phyloP scores from a whole-genome alignment of 2,329 filamentous ascomycete genomes.

The Beauveria sp. region DNA sequence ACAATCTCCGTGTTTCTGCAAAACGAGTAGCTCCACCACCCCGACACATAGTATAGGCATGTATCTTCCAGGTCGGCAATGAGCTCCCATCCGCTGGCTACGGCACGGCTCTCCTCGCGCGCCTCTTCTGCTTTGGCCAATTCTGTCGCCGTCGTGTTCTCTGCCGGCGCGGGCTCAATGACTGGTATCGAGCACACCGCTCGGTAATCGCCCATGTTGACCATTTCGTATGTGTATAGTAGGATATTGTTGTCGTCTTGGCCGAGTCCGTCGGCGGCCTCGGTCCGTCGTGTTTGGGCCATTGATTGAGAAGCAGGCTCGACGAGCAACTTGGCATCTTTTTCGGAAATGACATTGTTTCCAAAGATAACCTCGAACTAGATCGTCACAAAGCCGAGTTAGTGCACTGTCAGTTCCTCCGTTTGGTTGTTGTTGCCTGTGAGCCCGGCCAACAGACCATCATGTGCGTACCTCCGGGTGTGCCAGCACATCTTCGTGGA shows the following conservation, averaged over 20 bases:
- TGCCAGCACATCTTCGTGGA: conserved; percentile 80
- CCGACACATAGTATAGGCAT: conserved; percentile 74
- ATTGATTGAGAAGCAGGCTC: conserved; percentile 32
- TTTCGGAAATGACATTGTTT: conserved; percentile 62
- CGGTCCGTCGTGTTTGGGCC: conserved; percentile 33
- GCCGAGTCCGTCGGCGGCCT: conserved; percentile 16
- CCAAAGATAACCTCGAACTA: conserved; percentile 78
- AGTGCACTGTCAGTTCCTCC: neutral
- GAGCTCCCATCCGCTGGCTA: conserved; percentile 71
- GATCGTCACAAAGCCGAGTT: neutral
- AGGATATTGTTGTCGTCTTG: conserved; percentile 23
- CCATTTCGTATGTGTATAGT: conserved; percentile 58
- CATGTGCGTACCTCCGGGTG: conserved; percentile 64
- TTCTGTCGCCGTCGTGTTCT: conserved; percentile 60
- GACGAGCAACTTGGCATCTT: conserved; percentile 57
- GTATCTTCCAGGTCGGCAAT: conserved; percentile 70
- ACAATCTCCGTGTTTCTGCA: conserved; percentile 83
- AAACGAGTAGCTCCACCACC: conserved; percentile 96
- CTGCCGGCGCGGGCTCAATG: conserved; percentile 48
- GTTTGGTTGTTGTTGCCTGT: neutral
- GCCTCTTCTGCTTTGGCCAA: conserved; percentile 67
- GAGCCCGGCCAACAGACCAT: neutral
- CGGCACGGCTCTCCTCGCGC: conserved; percentile 70
- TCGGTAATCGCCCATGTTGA: conserved; percentile 60
- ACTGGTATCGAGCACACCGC: conserved; percentile 83